Conservation (phyloP, 2,329 filamentous ascomycete genomes). For the Beauveria sp. region DNA sequence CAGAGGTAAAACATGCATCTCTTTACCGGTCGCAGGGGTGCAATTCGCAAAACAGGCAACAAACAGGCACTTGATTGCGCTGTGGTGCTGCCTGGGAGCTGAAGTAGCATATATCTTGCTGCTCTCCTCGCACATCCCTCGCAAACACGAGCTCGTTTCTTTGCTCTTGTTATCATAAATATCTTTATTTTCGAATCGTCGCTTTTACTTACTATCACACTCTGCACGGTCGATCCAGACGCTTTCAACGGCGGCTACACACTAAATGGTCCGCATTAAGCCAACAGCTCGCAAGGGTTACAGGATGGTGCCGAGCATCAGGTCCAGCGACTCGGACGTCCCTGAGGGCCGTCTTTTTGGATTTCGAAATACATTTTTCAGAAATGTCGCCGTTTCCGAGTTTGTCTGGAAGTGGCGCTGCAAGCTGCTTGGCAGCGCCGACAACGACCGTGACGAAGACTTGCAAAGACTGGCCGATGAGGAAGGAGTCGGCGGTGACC, state of each 20-base stretch:
- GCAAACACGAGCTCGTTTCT: background rate
- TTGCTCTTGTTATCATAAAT: background rate
- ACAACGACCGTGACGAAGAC: constrained; percentile 14
- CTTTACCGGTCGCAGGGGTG: background rate
- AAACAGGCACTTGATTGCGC: background rate
- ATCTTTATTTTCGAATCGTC: background rate
- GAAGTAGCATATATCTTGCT: background rate
- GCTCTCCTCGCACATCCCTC: background rate
- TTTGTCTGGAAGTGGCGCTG: constrained; percentile 25
- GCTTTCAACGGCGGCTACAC: background rate
- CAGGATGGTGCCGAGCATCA: background rate
- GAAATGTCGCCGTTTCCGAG: constrained; percentile 18
- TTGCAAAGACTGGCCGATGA: constrained; percentile 8
- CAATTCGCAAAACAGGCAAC: background rate
- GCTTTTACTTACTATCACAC: background rate
- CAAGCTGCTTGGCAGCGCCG: constrained; percentile 19
- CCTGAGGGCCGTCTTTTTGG: background rate
- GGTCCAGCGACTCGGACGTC: background rate
- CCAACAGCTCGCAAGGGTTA: background rate
- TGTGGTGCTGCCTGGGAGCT: constrained; percentile 4
- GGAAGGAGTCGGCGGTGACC: constrained; percentile 20
- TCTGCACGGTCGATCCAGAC: background rate
- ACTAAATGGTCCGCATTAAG: background rate
- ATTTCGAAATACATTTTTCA: background rate
- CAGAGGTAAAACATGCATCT: background rate